Evolutionary conservation across 2,329 filamentous ascomycete species (phyloP).

Genomic region (Penicillium vulpinum): DNA sequence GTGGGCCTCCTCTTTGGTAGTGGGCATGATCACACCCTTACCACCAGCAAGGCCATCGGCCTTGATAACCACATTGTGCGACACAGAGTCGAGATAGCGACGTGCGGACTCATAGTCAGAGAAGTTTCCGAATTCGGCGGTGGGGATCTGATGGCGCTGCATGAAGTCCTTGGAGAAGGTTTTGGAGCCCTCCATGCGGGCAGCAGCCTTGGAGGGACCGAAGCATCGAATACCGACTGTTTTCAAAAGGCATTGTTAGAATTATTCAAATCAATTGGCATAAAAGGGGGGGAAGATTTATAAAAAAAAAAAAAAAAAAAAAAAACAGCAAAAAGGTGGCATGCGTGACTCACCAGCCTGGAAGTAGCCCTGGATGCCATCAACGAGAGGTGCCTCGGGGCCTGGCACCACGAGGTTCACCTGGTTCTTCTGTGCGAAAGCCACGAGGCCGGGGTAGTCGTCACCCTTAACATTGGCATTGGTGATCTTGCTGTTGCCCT

Average conservation of each 20-base stretch:
- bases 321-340: not conserved
- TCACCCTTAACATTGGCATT: slow-evolving; percentile 74
- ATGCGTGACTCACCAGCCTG: slow-evolving; percentile 50
- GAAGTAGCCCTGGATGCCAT: slow-evolving; percentile 85
- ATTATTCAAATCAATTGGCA: not conserved
- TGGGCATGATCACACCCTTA: slow-evolving; percentile 90
- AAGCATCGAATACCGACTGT: slow-evolving; percentile 74
- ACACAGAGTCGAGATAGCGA: slow-evolving; percentile 70
- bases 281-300: not conserved
- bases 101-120: slow-evolving; percentile 70
- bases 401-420: slow-evolving; percentile 86
- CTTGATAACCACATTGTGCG: slow-evolving; percentile 85
- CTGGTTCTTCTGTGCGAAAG: slow-evolving; percentile 69
- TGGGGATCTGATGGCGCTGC: slow-evolving; percentile 85
- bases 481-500: slow-evolving; percentile 60
- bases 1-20: slow-evolving; percentile 78
- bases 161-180: slow-evolving; percentile 98
- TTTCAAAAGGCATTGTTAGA: slow-evolving; percentile 8
- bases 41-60: slow-evolving; percentile 88
- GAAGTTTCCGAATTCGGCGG: slow-evolving; percentile 89
- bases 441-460: slow-evolving; percentile 75
- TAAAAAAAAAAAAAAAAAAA: not conserved
- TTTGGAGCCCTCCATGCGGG: slow-evolving; percentile 93
- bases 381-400: slow-evolving; percentile 90
- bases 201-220: slow-evolving; percentile 80